A percentile compares a stretch with the other conserved stretches of the same genome.
Evolutionary conservation across 306 rosid species (phyloP).

Genomic region (Casuarina glauca): DNA sequence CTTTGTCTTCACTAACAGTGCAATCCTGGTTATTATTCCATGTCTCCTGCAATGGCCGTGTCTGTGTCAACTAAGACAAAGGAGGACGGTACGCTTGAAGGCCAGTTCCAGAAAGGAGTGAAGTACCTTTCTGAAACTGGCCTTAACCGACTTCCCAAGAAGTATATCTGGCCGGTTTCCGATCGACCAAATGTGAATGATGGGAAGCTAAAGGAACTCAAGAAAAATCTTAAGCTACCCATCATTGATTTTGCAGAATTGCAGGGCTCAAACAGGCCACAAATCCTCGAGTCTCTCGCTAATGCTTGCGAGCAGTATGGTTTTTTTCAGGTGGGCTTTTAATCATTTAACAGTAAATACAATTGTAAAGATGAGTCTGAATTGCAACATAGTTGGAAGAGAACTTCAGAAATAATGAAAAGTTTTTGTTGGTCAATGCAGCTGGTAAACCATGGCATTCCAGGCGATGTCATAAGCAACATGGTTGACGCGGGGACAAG

Average conservation of each 20-base stretch:
- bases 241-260: conserved; percentile 68
- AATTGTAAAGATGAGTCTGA: too few relatives aligned
- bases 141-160: conserved; percentile 51
- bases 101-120: conserved; percentile 62
- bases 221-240: conserved; percentile 52
- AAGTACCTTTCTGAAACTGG: conserved; percentile 66
- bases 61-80: conserved; percentile 6
- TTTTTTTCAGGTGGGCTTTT: conserved; percentile 66
- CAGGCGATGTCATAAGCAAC: conserved; percentile 44
- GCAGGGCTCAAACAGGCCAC: conserved; percentile 53
- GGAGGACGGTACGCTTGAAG: conserved; percentile 17
- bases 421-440: conserved; percentile 25
- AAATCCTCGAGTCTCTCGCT: conserved; percentile 55
- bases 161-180: conserved; percentile 58
- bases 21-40: conserved; percentile 8
- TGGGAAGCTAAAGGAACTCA: conserved; percentile 10
- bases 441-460: conserved; percentile 80
- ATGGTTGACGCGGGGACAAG: conserved; percentile 61
- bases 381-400: too few relatives aligned
- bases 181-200: conserved; percentile 45
- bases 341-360: too few relatives aligned
- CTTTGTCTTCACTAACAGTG: neutral
- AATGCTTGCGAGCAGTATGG: conserved; percentile 66
- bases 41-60: conserved; percentile 57
- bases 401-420: neutral